phyloP scores from a whole-genome alignment of 192 early-diverging fungal genomes.

The Coemansia sp. region DNA sequence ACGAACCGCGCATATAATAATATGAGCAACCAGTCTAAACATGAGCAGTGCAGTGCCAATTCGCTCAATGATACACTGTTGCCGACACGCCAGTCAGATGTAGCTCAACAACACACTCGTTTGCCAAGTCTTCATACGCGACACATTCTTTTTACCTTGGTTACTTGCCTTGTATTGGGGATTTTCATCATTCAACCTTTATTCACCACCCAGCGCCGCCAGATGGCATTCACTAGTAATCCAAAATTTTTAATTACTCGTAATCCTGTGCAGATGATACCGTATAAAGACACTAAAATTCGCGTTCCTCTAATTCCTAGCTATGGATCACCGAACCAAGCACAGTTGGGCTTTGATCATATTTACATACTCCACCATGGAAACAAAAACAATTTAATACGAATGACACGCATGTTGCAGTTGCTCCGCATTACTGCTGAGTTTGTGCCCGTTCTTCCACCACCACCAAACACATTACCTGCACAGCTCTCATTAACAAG shows the following conservation, averaged over 20 bases:
- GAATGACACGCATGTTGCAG: constrained; percentile 25
- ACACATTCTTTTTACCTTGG: neutral
- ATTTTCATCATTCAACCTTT: too few relatives aligned
- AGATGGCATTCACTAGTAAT: too few relatives aligned
- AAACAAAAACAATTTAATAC: constrained; percentile 11
- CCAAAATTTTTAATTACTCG: too few relatives aligned
- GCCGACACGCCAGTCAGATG: neutral
- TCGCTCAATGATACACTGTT: neutral
- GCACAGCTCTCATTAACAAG: neutral
- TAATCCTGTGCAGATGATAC: constrained; percentile 4
- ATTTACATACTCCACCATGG: constrained; percentile 36
- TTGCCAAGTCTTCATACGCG: neutral
- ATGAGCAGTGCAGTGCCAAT: neutral
- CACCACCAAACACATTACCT: constrained; percentile 2
- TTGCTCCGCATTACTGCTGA: constrained; percentile 27
- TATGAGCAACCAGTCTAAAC: neutral
- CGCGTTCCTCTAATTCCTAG: constrained; percentile 13
- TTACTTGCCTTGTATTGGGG: too few relatives aligned
- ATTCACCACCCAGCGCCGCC: too few relatives aligned
- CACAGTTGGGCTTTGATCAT: constrained; percentile 31
- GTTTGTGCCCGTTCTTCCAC: constrained; percentile 24
- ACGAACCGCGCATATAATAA: neutral
- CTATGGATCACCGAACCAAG: constrained; percentile 9
- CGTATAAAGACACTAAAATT: constrained; percentile 18
- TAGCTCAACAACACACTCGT: neutral